Conservation (phyloP, 1,284 basidiomycete species). For the Trichosporon ovoides region DNA sequence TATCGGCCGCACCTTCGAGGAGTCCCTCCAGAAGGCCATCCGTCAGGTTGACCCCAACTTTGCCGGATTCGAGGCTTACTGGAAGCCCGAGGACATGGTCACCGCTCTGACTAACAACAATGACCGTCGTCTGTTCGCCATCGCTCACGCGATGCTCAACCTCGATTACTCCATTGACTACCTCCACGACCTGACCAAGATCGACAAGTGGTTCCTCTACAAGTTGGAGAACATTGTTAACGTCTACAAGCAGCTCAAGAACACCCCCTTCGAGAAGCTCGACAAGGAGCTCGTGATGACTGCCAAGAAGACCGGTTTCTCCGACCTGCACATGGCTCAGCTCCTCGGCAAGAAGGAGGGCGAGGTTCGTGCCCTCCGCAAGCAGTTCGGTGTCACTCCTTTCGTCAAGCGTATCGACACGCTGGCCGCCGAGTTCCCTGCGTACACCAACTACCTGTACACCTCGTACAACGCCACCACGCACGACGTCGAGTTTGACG, state of each 20-base stretch:
- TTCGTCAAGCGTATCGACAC: slow-evolving; percentile 99
- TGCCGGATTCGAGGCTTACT: slow-evolving; percentile 57
- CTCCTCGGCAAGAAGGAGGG: slow-evolving; percentile 66
- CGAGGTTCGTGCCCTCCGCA: slow-evolving; percentile 75
- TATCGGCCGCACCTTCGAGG: slow-evolving; percentile 97
- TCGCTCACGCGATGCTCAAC: slow-evolving; percentile 87
- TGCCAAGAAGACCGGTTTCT: slow-evolving; percentile 90
- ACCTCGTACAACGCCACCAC: slow-evolving; percentile 97
- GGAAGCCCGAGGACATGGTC: slow-evolving; percentile 77
- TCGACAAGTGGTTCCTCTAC: slow-evolving; percentile 99
- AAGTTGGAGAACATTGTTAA: slow-evolving; percentile 84
- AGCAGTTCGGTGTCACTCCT: slow-evolving; percentile 80
- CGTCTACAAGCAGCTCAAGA: slow-evolving; percentile 68
- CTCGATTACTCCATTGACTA: slow-evolving; percentile 84
- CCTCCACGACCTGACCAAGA: slow-evolving; percentile 91
- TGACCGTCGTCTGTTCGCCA: slow-evolving; percentile 93
- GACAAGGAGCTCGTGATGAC: slow-evolving; percentile 65
- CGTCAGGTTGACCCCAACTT: slow-evolving; percentile 90
- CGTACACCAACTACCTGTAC: slow-evolving; percentile 98
- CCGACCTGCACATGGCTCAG: slow-evolving; percentile 85
- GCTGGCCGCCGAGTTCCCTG: slow-evolving; percentile 96
- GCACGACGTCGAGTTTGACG: slow-evolving; percentile 94
- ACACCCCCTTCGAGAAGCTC: slow-evolving; percentile 61
- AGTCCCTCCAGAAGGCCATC: slow-evolving; percentile 97
- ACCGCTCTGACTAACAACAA: slow-evolving; percentile 58